Base-by-base conservation (phyloP, 495 filamentous ascomycete species). In the Daldinia decipiens region DNA sequence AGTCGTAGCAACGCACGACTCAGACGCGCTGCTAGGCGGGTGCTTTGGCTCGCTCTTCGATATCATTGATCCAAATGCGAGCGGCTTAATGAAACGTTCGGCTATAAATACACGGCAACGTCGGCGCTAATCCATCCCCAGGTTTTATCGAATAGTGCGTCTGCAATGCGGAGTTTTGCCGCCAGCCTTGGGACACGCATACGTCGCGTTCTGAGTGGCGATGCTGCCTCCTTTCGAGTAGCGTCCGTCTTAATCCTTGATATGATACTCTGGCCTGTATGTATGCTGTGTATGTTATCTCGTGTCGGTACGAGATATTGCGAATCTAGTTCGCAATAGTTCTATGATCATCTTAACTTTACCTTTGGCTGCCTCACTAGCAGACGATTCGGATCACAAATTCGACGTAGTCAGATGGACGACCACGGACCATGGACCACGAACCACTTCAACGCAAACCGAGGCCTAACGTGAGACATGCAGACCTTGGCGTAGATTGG, bases 401-500 rank as follows among this genome's bases (percentile, higher is more conserved):
- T 34, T 64, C 63, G 69, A 67, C 63, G 63, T 72, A 67, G n/a
- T n/a, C 3, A 32, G 47, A 39, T 27, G 12, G 19, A 36, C 24
- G 19, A 47, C 54, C 34, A 29, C 27, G 47, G 26, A 51, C 50
- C 21, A 45, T n/a, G 2, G 50, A 47, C 54, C 34, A 27, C 27
- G 45, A 17, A 51, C 50, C 21, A 45, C 21, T 31, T 43, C 55
- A 13, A 64, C 59, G 24, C 36, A 36, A 47, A 51, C 50, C n/a
- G 29, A 62, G 47, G 51, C 52, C 19, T 52, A 59, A 36, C 50
- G 50, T 66, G 24, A 72, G 64, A 67, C 64, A 59, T 72, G 52
- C 64, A 67, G 69, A 29, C 27, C 59, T 72, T 67, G 54, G 69
- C 64, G 29, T 31, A 71, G 52, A 66, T 32, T 43, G 53, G 58